A percentile compares a stretch with the other conserved stretches of the same genome.
phyloP scores from a whole-genome alignment of 2,329 filamentous ascomycete genomes.

The Colletotrichum coccodes region DNA sequence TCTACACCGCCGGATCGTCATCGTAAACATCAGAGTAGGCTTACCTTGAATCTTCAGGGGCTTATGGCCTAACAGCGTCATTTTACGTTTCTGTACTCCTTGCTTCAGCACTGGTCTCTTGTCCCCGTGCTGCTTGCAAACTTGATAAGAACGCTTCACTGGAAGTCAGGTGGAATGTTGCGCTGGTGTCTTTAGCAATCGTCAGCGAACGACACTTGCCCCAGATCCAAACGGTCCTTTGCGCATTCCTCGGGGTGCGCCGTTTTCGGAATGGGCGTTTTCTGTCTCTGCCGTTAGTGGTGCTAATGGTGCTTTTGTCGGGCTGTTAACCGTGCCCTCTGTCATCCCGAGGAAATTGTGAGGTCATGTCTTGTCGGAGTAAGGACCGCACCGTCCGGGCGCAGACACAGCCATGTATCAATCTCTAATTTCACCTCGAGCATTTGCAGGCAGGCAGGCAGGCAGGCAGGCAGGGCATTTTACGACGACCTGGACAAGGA shows the following conservation, averaged over 20 bases:
- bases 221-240: constrained; percentile 23
- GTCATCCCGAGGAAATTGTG: not conserved
- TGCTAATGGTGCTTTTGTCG: not conserved
- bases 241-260: constrained; percentile 3
- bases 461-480: not conserved
- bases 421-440: not conserved
- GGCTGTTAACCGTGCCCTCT: not conserved
- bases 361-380: not conserved
- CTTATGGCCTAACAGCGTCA: not conserved
- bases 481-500: not conserved
- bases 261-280: not conserved
- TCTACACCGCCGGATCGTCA: not conserved
- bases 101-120: not conserved
- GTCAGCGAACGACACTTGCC: constrained; percentile 17
- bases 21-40: not conserved
- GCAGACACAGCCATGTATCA: constrained; percentile 2
- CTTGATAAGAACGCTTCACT: not conserved
- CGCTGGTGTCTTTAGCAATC: constrained; percentile 24
- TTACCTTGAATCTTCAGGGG: not conserved
- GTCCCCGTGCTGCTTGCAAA: not conserved
- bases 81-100: constrained; percentile 5
- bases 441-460: not conserved
- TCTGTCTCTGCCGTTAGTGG: constrained; percentile 1
- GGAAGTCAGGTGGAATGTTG: not conserved
- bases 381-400: not conserved